These are phyloP conservation scores for Yueomyces sp. DNA, from an alignment of 805 yeast genomes.

Conservation along the genomic window DNA sequence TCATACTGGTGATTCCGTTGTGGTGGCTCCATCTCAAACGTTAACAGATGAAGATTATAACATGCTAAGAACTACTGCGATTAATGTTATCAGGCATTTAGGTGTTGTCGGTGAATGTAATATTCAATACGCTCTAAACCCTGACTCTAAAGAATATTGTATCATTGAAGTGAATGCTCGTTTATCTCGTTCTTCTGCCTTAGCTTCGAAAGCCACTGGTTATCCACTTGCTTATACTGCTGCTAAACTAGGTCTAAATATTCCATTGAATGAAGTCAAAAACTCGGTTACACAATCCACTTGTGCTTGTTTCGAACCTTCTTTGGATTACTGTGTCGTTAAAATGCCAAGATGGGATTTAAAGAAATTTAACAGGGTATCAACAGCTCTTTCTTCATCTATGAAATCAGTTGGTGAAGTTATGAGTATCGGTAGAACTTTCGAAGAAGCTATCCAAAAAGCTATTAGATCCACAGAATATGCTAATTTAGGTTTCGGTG, in stretches of 20 bases:
- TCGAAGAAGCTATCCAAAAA: constrained; percentile 95
- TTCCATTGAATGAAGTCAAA: constrained; percentile 79
- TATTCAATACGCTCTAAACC: constrained; percentile 92
- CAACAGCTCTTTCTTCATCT: constrained; percentile 74
- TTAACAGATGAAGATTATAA: constrained; percentile 92
- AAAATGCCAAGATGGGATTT: constrained; percentile 99
- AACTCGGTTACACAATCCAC: constrained; percentile 91
- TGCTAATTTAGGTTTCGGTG: constrained; percentile 86
- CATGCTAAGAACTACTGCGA: constrained; percentile 96
- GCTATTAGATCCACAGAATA: constrained; percentile 90
- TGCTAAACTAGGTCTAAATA: constrained; percentile 88
- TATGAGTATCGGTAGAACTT: constrained; percentile 94
- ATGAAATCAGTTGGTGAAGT: constrained; percentile 99
- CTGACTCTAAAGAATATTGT: constrained; percentile 87
- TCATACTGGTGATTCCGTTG: constrained; percentile 98
- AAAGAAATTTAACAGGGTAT: constrained; percentile 87
- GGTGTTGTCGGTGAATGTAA: constrained; percentile 99
- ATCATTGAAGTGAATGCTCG: constrained; percentile 97
- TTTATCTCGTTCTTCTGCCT: constrained; percentile 94
- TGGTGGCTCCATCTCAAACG: constrained; percentile 97
- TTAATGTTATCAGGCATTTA: constrained; percentile 89
- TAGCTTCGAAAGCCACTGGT: constrained; percentile 98
- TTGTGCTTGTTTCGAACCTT: constrained; percentile 94
- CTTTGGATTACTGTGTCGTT: constrained; percentile 90
- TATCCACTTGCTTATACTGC: constrained; percentile 97